Percentiles rank a stretch among this genome's conserved stretches.
Evolutionary conservation across 345 rosid species (phyloP).

Genomic region (Jatropha curcas): DNA sequence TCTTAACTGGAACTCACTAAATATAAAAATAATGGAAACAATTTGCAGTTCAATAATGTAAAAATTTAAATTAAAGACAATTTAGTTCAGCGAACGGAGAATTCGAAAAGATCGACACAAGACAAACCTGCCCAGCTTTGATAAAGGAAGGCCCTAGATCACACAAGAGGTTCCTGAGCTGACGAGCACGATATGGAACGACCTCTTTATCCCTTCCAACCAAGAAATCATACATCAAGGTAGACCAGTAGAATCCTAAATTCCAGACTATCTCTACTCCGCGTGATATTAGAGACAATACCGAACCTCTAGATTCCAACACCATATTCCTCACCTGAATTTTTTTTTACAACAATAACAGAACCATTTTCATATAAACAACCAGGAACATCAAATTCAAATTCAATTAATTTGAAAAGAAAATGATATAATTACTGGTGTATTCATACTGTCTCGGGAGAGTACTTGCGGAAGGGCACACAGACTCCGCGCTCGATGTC

Average conservation of each 20-base stretch:
- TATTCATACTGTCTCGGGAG: constrained; percentile 80
- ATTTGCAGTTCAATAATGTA: background rate
- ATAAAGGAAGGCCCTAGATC: constrained; percentile 95
- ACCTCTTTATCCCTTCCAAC: constrained; percentile 93
- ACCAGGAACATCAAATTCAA: background rate
- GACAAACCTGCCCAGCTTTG: constrained; percentile 91
- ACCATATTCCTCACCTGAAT: constrained; percentile 79
- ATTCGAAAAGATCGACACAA: background rate
- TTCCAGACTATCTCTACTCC: constrained; percentile 95
- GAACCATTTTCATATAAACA: background rate
- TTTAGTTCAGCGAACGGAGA: background rate
- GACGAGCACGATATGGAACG: constrained; percentile 86
- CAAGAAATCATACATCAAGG: constrained; percentile 72
- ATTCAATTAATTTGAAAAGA: background rate
- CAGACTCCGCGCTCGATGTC: constrained; percentile 99
- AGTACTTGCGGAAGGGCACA: constrained; percentile 92
- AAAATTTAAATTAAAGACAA: background rate
- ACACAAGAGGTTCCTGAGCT: constrained; percentile 90
- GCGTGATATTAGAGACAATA: constrained; percentile 58
- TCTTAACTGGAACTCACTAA: background rate
- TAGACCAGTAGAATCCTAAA: constrained; percentile 88
- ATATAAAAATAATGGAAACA: background rate
- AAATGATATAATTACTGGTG: constrained; percentile 13
- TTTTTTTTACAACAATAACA: constrained; percentile 11
- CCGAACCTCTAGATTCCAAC: constrained; percentile 73